Percentiles rank a stretch among this genome's conserved stretches.
phyloP scores from a whole-genome alignment of 495 filamentous ascomycete genomes.

The Neurospora hispaniola region DNA sequence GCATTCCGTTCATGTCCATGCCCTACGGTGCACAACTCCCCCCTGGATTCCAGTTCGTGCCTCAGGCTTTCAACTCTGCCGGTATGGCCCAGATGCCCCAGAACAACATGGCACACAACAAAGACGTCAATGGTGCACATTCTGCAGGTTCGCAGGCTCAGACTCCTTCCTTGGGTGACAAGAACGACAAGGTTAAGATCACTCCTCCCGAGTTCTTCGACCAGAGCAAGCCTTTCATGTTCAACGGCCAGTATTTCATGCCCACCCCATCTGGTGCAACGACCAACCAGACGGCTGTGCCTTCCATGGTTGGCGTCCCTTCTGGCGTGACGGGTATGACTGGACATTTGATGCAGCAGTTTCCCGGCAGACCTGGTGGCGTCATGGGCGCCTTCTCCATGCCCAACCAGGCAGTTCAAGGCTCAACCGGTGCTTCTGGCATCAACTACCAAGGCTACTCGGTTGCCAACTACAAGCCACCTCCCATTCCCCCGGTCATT shows the following conservation, averaged over 20 bases:
- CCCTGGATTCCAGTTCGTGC: constrained; percentile 14
- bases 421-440: background rate
- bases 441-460: constrained; percentile 6
- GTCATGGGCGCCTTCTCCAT: constrained; percentile 8
- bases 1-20: constrained; percentile 22
- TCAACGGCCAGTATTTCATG: constrained; percentile 40
- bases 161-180: constrained; percentile 20
- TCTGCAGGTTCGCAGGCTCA: constrained; percentile 15
- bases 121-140: constrained; percentile 12
- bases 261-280: constrained; percentile 20
- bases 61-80: constrained; percentile 5
- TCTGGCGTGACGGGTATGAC: constrained; percentile 6
- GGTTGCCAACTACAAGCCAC: constrained; percentile 16
- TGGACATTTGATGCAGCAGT: constrained; percentile 12
- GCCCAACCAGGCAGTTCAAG: constrained; percentile 1
- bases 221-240: constrained; percentile 32
- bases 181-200: constrained; percentile 29
- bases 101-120: constrained; percentile 10
- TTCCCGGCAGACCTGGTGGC: constrained; percentile 10
- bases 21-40: constrained; percentile 16
- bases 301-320: constrained; percentile 16
- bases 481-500: constrained; percentile 20
- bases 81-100: constrained; percentile 3
- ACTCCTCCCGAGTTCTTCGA: constrained; percentile 36
- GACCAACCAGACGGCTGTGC: constrained; percentile 12